Evolutionary conservation across 352 stramenopile species (phyloP), one percentile per base, ranked within the genome.

Genomic region (Pythium coloratum): DNA sequence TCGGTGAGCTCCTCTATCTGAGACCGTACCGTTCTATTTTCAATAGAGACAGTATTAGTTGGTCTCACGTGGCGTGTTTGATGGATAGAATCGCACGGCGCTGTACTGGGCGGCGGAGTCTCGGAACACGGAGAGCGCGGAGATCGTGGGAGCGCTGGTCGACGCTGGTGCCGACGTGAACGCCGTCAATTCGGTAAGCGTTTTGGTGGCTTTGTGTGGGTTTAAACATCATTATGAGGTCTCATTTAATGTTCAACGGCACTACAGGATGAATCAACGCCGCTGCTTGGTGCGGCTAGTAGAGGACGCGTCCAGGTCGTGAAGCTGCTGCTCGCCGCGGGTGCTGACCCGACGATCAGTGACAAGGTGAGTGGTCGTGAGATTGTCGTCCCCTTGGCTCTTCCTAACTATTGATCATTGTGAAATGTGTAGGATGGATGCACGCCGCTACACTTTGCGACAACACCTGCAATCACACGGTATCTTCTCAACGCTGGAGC

Each of bases 131-230:
- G 38, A 46, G 36, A 42, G 36, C 42, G 8, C n/a, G 5, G 42
- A 50, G 10, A 51, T 51, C 13, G 6, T 51, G n/a, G 32, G 12
- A 18, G 16, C 20, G 44, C 44, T 51, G n/a, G 10, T 51, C 69
- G 77, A 42, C 42, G 47, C 44, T 10, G 44, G 44, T 20, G 44
- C 44, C n/a, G 44, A 51, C n/a, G 44, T 51, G n/a, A 30, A 51
- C 20, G 44, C 44, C 8, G 44, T 51, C 10, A 51, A 51, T 24
- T 51, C 18, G 6, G 44, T 51, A 6, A 51, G 44, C 2, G 13
- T 46, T 18, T 18, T 9, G 3, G 10, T 14, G 6, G 14, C 2
- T 42, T n/a, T 12, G 16, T 8, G 20, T 32, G 8, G 18, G 8
- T 30, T 9, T 20, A 3, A 9, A n/a, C 32, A 5, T 51, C 4